These are phyloP conservation scores for Arabidopsis hybrid DNA, from an alignment of 441 rosid genomes.

Conservation along the genomic window DNA sequence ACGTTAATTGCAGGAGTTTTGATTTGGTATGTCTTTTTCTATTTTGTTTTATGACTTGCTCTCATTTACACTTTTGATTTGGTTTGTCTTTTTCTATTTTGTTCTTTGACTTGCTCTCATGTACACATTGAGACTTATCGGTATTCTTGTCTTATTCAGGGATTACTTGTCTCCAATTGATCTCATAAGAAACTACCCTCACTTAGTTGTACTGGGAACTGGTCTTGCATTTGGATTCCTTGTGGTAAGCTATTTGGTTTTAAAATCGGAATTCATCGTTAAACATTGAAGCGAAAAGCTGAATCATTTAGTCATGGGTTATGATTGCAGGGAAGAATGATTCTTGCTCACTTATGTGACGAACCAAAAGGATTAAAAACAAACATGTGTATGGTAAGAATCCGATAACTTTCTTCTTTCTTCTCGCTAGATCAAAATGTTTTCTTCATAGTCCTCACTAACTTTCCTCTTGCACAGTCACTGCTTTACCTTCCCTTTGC, in stretches of 20 bases:
- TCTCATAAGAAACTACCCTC: slow-evolving; percentile 80
- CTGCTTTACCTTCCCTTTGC: slow-evolving; percentile 92
- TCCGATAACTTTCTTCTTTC: background rate
- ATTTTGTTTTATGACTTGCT: background rate
- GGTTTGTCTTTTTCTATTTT: slow-evolving; percentile 52
- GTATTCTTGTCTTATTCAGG: slow-evolving; percentile 57
- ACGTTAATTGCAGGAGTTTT: slow-evolving; percentile 81
- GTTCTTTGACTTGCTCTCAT: background rate
- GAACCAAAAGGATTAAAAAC: slow-evolving; percentile 98
- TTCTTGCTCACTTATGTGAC: slow-evolving; percentile 96
- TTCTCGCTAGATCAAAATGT: background rate
- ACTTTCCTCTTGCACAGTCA: slow-evolving; percentile 59
- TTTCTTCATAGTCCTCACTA: background rate
- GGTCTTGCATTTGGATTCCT: slow-evolving; percentile 99
- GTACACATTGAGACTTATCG: slow-evolving; percentile 14
- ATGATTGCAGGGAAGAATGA: slow-evolving; percentile 89
- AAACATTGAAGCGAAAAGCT: slow-evolving; percentile 12
- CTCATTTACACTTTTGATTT: slow-evolving; percentile 47
- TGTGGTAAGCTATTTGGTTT: slow-evolving; percentile 71
- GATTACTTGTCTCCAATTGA: slow-evolving; percentile 89
- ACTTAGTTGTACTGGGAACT: slow-evolving; percentile 87
- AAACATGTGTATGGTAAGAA: slow-evolving; percentile 93
- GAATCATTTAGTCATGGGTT: slow-evolving; percentile 10
- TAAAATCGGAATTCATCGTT: background rate
- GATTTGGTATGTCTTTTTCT: slow-evolving; percentile 60